phyloP scores from a whole-genome alignment of 169 alveolate genomes.

The Eimeria sp. region DNA sequence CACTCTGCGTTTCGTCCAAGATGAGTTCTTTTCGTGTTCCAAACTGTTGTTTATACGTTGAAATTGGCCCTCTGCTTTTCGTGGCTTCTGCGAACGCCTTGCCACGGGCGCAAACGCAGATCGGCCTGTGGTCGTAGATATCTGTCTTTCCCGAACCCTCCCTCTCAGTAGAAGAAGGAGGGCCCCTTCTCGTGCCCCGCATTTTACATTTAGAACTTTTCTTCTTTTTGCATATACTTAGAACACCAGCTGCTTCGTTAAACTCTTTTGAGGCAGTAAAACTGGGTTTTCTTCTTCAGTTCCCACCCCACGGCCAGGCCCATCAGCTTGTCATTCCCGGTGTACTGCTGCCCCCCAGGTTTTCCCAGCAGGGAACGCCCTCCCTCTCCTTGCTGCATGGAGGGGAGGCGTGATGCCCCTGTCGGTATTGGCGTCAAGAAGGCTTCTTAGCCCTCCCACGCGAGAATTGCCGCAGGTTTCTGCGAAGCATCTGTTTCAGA shows the following conservation, averaged over 20 bases:
- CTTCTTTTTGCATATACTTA: slow-evolving; percentile 14
- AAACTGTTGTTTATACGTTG: slow-evolving; percentile 27
- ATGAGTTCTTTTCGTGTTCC: slow-evolving; percentile 17
- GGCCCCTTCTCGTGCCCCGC: slow-evolving; percentile 69
- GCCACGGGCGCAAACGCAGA: slow-evolving; percentile 51
- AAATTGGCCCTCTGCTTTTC: slow-evolving; percentile 55
- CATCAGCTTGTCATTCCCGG: slow-evolving; percentile 3
- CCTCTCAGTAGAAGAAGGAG: slow-evolving; percentile 1
- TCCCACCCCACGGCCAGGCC: slow-evolving; percentile 69
- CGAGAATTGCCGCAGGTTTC: neutral
- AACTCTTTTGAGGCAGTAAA: neutral
- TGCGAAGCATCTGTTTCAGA: slow-evolving; percentile 44
- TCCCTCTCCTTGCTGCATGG: slow-evolving; percentile 6
- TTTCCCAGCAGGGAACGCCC: slow-evolving; percentile 47
- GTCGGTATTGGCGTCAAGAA: slow-evolving; percentile 38
- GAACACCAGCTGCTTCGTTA: neutral
- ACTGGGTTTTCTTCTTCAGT: slow-evolving; percentile 19
- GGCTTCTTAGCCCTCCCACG: slow-evolving; percentile 47
- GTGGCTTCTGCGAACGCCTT: slow-evolving; percentile 45
- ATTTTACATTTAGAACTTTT: slow-evolving; percentile 4
- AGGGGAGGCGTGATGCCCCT: slow-evolving; percentile 74
- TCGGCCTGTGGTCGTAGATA: slow-evolving; percentile 48
- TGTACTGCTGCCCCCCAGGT: slow-evolving; percentile 24
- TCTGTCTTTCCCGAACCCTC: slow-evolving; percentile 67
- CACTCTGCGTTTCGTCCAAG: slow-evolving; percentile 20